phyloP scores from a whole-genome alignment of 2,329 filamentous ascomycete genomes.

The Ramularia endophylla region DNA sequence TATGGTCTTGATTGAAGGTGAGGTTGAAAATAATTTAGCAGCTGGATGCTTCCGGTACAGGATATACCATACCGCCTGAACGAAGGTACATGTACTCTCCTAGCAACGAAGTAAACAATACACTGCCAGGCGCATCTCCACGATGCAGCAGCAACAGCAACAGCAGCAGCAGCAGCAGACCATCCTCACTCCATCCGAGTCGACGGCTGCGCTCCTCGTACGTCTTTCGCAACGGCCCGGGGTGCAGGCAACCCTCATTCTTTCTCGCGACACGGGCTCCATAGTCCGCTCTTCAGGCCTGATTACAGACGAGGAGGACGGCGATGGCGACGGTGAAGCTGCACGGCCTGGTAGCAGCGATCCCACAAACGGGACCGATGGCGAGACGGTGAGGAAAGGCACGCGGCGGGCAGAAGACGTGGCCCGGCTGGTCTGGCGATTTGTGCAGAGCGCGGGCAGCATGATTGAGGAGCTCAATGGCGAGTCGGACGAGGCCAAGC shows the following conservation, averaged over 20 bases:
- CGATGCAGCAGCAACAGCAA: constrained; percentile 22
- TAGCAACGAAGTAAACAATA: not conserved
- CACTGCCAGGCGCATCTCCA: not conserved
- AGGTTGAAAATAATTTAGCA: not conserved
- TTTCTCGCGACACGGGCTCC: constrained; percentile 65
- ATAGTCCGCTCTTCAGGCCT: constrained; percentile 72
- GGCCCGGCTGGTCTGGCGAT: constrained; percentile 69
- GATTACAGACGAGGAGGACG: constrained; percentile 52
- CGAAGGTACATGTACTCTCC: too few species aligned
- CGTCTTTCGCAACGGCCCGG: constrained; percentile 71
- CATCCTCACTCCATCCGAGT: constrained; percentile 40
- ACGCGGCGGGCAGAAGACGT: constrained; percentile 58
- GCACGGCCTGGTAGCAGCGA: constrained; percentile 22
- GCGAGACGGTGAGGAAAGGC: constrained; percentile 35
- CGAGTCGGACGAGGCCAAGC: constrained; percentile 72
- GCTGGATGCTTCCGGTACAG: too few species aligned
- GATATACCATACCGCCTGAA: too few species aligned
- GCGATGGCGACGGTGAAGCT: constrained; percentile 40
- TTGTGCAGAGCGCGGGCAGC: constrained; percentile 61
- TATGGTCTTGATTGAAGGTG: not conserved
- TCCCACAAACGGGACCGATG: constrained; percentile 13
- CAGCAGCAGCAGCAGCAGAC: too few species aligned
- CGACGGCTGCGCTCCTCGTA: constrained; percentile 59
- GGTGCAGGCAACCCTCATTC: constrained; percentile 69
- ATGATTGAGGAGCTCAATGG: constrained; percentile 68